A percentile compares a stretch with the other conserved stretches of the same genome.
Conservation (phyloP, 129 eudicot genomes). For the Pulicaria dysenterica region DNA sequence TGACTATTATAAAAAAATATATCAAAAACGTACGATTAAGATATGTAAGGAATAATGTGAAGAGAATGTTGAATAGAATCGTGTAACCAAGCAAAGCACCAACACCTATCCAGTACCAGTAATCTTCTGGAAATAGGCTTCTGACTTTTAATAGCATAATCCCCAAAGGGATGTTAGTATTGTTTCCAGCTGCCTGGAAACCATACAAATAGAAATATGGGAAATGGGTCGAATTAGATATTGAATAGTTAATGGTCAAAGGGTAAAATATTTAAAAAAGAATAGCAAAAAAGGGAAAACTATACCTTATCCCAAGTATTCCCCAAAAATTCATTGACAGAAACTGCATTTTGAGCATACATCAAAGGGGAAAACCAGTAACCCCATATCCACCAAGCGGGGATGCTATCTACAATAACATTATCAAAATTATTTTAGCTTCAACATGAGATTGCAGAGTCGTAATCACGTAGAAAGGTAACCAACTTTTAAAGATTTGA, state of each 20-base stretch:
- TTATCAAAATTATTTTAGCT: background rate
- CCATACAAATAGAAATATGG: background rate
- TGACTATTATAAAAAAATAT: background rate
- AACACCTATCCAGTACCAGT: slow-evolving; percentile 98
- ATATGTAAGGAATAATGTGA: slow-evolving; percentile 68
- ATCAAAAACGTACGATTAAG: slow-evolving; percentile 75
- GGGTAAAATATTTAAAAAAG: background rate
- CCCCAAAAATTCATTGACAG: slow-evolving; percentile 88
- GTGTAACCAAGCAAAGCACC: slow-evolving; percentile 90
- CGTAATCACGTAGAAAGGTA: background rate
- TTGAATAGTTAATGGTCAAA: background rate
- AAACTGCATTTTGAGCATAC: slow-evolving; percentile 96
- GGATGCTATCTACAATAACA: slow-evolving; percentile 64
- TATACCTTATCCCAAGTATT: slow-evolving; percentile 66
- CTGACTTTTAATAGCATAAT: slow-evolving; percentile 66
- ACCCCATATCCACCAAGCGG: slow-evolving; percentile 99
- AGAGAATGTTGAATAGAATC: slow-evolving; percentile 67
- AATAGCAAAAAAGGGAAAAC: background rate
- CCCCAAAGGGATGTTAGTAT: slow-evolving; percentile 55
- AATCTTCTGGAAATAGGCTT: slow-evolving; percentile 60
- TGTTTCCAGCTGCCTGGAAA: slow-evolving; percentile 52
- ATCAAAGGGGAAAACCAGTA: slow-evolving; percentile 96
- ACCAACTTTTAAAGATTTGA: background rate
- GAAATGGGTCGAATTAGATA: background rate
- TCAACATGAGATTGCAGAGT: background rate